Base-by-base conservation (phyloP, 1,284 basidiomycete species). In the Meripilus lineatus region DNA sequence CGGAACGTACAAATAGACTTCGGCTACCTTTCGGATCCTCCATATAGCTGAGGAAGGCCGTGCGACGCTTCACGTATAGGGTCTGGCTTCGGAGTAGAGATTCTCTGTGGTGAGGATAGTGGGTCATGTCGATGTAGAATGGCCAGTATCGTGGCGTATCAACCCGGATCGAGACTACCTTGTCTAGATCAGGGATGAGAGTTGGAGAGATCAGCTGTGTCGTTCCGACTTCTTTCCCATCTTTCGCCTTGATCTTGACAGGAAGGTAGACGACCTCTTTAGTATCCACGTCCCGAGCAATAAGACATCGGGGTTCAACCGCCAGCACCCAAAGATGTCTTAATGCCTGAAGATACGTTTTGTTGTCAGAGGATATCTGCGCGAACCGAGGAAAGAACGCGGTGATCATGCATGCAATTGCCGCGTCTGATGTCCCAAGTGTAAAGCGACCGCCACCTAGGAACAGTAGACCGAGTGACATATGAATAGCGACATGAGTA, bases 291-390 rank as follows among this genome's bases (percentile, higher is more conserved):
- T 97, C 93, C 28, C 89, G 79, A 0, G 92, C 90, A 28, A 94
- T 79, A 10, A 99, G 72, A 60, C 94, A 94, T 36, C 96, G 72
- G 3, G 96, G 94, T 57, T 99, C 94, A 13, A 90, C 85, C 1
- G 96, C 96, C 28, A 99, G 71, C 2, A 89, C 89, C 96, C 96
- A 99, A 22, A 99, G 67, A 64, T 99, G 95, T 3, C 96, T 80
- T 50, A 94, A 80, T 0, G 93, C 92, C 62, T 98, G 96, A 3
- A 97, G 74, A 58, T 93, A 95, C 32, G 86, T 83, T 48, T 88
- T 86, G 66, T 96, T 96, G 58, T 99, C 94, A 6, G 80, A 80
- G 1, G 90, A 85, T 7, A 75, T 64, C 10, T 81, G 73, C 13
- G 91, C 81, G 58, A 90, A 91, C 10, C 89, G 81, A 2, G 95